Conservation (phyloP, 352 stramenopile genomes). For the Pythium myriotylum region DNA sequence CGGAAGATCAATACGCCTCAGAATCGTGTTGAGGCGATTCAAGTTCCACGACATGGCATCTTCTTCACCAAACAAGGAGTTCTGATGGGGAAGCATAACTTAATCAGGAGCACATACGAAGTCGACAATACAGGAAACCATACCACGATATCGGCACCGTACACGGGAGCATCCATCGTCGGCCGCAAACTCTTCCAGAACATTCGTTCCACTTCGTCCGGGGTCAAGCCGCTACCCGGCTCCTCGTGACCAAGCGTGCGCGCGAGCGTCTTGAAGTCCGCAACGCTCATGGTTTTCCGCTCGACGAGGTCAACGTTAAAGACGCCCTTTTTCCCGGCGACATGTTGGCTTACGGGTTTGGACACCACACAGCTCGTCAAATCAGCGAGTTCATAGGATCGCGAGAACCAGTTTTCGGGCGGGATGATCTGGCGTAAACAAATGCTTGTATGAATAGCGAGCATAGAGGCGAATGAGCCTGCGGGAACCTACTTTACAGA, state of each 20-base stretch:
- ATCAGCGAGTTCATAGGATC: slow-evolving; percentile 59
- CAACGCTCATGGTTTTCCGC: slow-evolving; percentile 64
- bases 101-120: not conserved
- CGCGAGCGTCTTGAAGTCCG: slow-evolving; percentile 63
- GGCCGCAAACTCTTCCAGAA: slow-evolving; percentile 90
- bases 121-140: not conserved
- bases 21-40: slow-evolving; percentile 86
- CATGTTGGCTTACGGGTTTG: slow-evolving; percentile 80
- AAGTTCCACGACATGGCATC: slow-evolving; percentile 85
- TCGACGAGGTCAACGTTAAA: slow-evolving; percentile 92
- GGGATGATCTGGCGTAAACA: slow-evolving; percentile 51
- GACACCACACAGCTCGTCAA: slow-evolving; percentile 51
- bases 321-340: slow-evolving; percentile 88
- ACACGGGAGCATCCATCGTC: slow-evolving; percentile 88
- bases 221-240: slow-evolving; percentile 30
- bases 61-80: slow-evolving; percentile 82
- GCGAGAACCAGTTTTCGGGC: slow-evolving; percentile 74
- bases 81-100: slow-evolving; percentile 25
- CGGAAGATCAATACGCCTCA: slow-evolving; percentile 76
- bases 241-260: slow-evolving; percentile 26
- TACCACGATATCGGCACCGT: slow-evolving; percentile 91
- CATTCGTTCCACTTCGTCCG: slow-evolving; percentile 65
- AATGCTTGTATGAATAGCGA: not conserved
- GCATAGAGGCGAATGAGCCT: not conserved
- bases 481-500: slow-evolving; percentile 82